Percentiles rank a stretch among this genome's conserved stretches.
phyloP scores from a whole-genome alignment of 192 early-diverging fungal genomes.

The Backusella liffmaniae region DNA sequence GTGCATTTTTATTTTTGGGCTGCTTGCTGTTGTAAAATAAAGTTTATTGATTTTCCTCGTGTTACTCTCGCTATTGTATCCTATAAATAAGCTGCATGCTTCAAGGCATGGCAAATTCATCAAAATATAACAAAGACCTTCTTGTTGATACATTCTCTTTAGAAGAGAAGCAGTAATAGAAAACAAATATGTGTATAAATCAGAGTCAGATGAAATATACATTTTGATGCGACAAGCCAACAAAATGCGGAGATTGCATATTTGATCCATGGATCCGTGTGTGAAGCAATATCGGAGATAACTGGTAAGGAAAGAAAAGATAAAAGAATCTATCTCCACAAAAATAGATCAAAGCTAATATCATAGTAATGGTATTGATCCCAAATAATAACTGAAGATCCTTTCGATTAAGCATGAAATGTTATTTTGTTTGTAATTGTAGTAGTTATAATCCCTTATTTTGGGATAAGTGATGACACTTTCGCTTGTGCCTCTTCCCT shows the following conservation, averaged over 20 bases:
- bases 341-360: neutral
- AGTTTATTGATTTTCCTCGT: neutral
- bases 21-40: neutral
- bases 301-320: neutral
- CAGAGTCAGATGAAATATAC: neutral
- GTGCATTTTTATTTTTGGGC: neutral
- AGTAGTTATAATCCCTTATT: neutral
- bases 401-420: neutral
- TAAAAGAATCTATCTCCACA: neutral
- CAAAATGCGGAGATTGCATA: constrained; percentile 8
- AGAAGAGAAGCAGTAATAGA: neutral
- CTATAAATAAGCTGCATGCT: neutral
- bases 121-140: neutral
- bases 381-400: neutral
- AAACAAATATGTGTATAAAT: neutral
- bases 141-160: neutral
- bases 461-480: neutral
- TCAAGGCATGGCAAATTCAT: neutral
- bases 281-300: constrained; percentile 4
- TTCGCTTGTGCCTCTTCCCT: constrained; percentile 3
- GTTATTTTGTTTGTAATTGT: neutral
- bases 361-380: neutral
- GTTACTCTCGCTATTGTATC: neutral
- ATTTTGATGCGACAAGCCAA: neutral
- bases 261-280: neutral